Evolutionary conservation across 352 stramenopile species (phyloP), one percentile per base, ranked within the genome.

Genomic region (Blastocystis sp.): DNA sequence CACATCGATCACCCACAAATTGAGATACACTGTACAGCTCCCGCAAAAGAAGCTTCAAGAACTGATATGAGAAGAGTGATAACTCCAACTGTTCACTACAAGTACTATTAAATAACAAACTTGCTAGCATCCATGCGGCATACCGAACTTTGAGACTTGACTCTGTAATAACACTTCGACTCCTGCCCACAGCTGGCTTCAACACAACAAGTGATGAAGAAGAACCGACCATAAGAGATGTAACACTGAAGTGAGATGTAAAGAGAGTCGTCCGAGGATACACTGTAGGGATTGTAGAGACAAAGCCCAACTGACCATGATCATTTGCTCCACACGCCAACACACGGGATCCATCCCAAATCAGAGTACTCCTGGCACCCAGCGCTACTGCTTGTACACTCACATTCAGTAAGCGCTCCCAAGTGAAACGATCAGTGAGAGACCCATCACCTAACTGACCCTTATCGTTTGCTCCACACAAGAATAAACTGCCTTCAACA

Each of bases 71-170:
- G 33, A 84, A 84, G 3, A 22, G 35, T 15, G 73, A 84, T 37
- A 84, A 37, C 53, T 84, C 73, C 17, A 84, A 35, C 73, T 84
- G 73, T 11, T 84, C 73, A 3, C 68, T 48, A 9, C 42, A 69
- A 22, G 53, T 69, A 6, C n/a, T 40, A 35, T 11, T 30, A 51
- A 84, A 84, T 27, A 84, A 51, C 56, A 84, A n/a, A 44, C 40
- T 84, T 0, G 53, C 53, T 17, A 84, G 24, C 73, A 84, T 30
- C 73, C 73, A 84, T 42, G 53, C 30, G 0, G 53, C 44, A 42
- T 84, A 84, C 6, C 42, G 59, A 6, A 64, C 27, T 51, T 84
- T 84, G 30, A 84, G 53, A 27, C 22, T 17, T 15, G 9, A 33
- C 24, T 68, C 53, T 1, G 73, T 84, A 24, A 54, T n/a, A 2